These are phyloP conservation scores for Arxiozyma bovina DNA, from an alignment of 1,139 yeast species.

Conservation along the genomic window DNA sequence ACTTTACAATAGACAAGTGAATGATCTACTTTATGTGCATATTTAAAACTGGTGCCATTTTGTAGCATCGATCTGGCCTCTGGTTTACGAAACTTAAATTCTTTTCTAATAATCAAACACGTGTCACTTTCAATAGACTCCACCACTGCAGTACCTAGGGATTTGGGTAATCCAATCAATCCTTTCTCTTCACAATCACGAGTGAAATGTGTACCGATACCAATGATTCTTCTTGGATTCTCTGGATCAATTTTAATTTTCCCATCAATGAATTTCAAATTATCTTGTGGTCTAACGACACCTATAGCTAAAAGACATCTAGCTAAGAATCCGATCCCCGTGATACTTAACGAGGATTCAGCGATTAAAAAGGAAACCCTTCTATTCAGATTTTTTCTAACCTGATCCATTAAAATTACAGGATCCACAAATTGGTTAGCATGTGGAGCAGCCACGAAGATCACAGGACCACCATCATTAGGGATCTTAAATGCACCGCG, in stretches of 20 bases:
- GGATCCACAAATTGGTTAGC: slow-evolving; percentile 77
- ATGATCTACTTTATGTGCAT: slow-evolving; percentile 59
- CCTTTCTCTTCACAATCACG: slow-evolving; percentile 39
- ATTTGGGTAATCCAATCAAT: slow-evolving; percentile 51
- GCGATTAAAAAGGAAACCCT: slow-evolving; percentile 45
- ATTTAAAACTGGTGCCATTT: slow-evolving; percentile 45
- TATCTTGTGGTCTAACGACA: slow-evolving; percentile 66
- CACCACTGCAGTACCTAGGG: slow-evolving; percentile 51
- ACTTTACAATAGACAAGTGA: slow-evolving; percentile 52
- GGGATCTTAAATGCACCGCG: slow-evolving; percentile 65
- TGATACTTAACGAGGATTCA: slow-evolving; percentile 48
- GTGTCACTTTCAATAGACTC: slow-evolving; percentile 46
- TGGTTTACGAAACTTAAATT: slow-evolving; percentile 35
- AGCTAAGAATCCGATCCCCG: slow-evolving; percentile 49
- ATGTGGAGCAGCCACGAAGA: slow-evolving; percentile 74
- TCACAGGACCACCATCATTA: slow-evolving; percentile 42
- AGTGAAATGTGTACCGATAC: slow-evolving; percentile 9
- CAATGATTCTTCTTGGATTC: slow-evolving; percentile 7
- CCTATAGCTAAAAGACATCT: slow-evolving; percentile 56
- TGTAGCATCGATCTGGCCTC: slow-evolving; percentile 35
- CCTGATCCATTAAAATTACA: slow-evolving; percentile 51
- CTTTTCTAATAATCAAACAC: slow-evolving; percentile 41
- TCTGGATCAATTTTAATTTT: slow-evolving; percentile 7
- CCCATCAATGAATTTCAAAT: slow-evolving; percentile 33
- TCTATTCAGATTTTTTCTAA: slow-evolving; percentile 37